A percentile compares a stretch with the other conserved stretches of the same genome.
These are phyloP conservation scores for Nicotiana knightiana DNA, from an alignment of 257 asterid genomes.

Conservation along the genomic window DNA sequence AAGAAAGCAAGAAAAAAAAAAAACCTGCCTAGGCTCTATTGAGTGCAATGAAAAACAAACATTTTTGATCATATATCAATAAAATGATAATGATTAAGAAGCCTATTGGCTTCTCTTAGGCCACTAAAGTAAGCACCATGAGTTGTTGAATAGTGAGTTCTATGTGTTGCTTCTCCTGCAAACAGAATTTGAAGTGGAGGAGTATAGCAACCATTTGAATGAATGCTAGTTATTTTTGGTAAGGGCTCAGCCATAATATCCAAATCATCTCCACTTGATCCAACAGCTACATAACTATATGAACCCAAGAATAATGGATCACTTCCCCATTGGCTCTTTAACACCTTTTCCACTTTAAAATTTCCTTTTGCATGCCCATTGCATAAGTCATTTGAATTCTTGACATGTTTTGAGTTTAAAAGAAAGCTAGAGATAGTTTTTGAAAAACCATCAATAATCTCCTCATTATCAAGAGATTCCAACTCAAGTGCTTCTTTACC, in stretches of 20 bases:
- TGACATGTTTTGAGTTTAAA: not conserved
- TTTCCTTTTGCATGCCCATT: conserved; percentile 12
- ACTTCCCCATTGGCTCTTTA: conserved; percentile 76
- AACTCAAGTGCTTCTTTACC: conserved; percentile 72
- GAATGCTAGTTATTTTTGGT: conserved; percentile 27
- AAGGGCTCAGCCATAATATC: conserved; percentile 75
- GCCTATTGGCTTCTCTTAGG: conserved; percentile 84
- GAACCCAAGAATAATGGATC: conserved; percentile 85
- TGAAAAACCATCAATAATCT: conserved; percentile 53
- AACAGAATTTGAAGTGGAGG: conserved; percentile 58
- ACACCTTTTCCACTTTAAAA: conserved; percentile 31
- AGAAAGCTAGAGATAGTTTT: conserved; percentile 48
- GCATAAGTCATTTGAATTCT: not conserved
- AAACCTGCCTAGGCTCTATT: not conserved
- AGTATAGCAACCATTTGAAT: not conserved
- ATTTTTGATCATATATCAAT: conserved; percentile 19
- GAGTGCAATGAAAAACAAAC: not conserved
- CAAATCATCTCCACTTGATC: conserved; percentile 75
- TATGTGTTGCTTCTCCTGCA: conserved; percentile 92
- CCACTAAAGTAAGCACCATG: conserved; percentile 94
- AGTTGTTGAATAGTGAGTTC: conserved; percentile 82
- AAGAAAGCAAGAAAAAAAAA: not conserved
- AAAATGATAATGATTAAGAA: conserved; percentile 63
- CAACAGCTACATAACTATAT: conserved; percentile 73
- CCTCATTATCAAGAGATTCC: conserved; percentile 53